Evolutionary conservation across 2,329 filamentous ascomycete genomes (phyloP).

Genomic region (Cytospora schulzeri): DNA sequence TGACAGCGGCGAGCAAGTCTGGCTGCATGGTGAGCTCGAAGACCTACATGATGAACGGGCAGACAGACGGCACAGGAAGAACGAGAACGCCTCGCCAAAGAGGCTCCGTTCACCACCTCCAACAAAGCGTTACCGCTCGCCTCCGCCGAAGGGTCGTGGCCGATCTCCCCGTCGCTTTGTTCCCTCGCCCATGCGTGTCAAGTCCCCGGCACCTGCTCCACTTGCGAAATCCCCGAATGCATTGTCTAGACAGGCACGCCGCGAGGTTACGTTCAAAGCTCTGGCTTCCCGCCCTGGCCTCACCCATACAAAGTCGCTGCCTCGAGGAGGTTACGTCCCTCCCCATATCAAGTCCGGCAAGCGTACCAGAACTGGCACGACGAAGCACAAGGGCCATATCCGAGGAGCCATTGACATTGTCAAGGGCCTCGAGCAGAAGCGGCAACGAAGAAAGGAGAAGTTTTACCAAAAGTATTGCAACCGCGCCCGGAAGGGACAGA

Average conservation of each 20-base stretch:
- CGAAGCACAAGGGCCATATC: conserved; percentile 62
- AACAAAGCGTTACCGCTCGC: conserved; percentile 51
- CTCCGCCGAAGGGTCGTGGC: conserved; percentile 52
- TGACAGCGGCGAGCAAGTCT: conserved; percentile 68
- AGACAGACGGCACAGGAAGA: conserved; percentile 53
- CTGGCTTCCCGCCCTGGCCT: conserved; percentile 64
- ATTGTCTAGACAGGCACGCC: conserved; percentile 46
- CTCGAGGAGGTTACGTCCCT: conserved; percentile 74
- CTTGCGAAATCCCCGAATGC: conserved; percentile 51
- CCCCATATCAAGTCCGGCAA: conserved; percentile 48
- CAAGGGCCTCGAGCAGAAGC: conserved; percentile 92
- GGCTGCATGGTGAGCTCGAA: conserved; percentile 73
- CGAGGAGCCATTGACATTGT: conserved; percentile 97
- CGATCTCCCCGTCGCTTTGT: conserved; percentile 64
- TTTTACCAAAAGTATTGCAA: conserved; percentile 87
- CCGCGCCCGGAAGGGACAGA: conserved; percentile 71
- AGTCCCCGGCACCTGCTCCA: conserved; percentile 70
- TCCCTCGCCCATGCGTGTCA: conserved; percentile 69
- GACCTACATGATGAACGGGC: conserved; percentile 60
- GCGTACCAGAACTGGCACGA: conserved; percentile 34
- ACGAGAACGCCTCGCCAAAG: conserved; percentile 58
- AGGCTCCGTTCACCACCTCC: conserved; percentile 60
- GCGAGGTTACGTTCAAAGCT: conserved; percentile 47
- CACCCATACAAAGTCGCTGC: conserved; percentile 83
- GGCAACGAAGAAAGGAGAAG: conserved; percentile 90